Evolutionary conservation across 768 basidiomycete genomes (phyloP).

Genomic region (Mycena epipterygia): DNA sequence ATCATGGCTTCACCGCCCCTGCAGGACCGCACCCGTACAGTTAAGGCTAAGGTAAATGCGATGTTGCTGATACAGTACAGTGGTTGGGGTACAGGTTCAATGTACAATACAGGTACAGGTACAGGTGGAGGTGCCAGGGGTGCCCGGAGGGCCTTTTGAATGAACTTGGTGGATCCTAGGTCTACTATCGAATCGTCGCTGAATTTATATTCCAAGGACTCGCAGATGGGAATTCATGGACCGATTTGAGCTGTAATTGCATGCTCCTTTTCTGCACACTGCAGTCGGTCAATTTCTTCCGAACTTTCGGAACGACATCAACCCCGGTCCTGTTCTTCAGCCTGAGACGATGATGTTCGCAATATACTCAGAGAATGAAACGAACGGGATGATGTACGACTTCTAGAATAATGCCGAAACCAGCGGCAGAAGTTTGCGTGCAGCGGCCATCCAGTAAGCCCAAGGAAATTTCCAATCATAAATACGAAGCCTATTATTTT

Average conservation of each 20-base stretch:
- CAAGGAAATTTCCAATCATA: neutral
- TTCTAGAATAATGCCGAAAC: neutral
- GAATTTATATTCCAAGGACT: slow-evolving; percentile 6
- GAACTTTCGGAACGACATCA: neutral
- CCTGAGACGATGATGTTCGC: slow-evolving; percentile 3
- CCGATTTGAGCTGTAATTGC: neutral
- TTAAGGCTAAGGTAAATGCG: too few species aligned
- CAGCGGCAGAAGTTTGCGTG: neutral
- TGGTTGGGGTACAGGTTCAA: too few species aligned
- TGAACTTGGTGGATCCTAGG: slow-evolving; percentile 3
- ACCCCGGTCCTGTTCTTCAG: slow-evolving; percentile 2
- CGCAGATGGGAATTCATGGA: neutral
- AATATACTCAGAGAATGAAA: slow-evolving; percentile 2
- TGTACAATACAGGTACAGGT: too few species aligned
- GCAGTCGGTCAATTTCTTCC: neutral
- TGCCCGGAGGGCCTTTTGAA: too few species aligned
- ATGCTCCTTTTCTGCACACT: too few species aligned
- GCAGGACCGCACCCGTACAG: too few species aligned
- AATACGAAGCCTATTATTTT: slow-evolving; percentile 2
- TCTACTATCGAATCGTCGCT: neutral
- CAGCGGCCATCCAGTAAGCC: slow-evolving; percentile 3
- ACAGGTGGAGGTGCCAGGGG: too few species aligned
- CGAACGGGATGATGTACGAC: neutral
- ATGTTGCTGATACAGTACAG: too few species aligned
- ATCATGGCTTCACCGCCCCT: too few species aligned